Base-by-base conservation (phyloP, 179 eudicot genomes). In the Heliamphora pulchella region DNA sequence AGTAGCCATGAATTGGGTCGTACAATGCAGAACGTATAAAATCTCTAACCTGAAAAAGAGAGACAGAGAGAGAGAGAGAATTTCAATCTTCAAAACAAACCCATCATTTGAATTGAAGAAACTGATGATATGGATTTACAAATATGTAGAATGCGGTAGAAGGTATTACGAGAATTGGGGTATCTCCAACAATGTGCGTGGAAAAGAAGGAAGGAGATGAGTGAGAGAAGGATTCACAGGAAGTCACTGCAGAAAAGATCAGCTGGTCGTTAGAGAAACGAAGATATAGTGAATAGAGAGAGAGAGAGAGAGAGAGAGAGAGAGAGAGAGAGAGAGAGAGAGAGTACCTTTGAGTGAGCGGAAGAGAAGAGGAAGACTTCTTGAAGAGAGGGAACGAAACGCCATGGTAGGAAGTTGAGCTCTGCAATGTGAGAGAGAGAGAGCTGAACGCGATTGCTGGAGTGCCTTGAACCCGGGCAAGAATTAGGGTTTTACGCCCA, bases 11-110 rank as follows among this genome's bases (percentile, higher is more conserved):
- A 44, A 63, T 74, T 3, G 97, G 93, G 71, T 93, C 89, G 78
- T 95, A 95, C 15, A 95, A 86, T 74, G 98, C 97, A 39, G 91
- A 87, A 72, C 91, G 92, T 70, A 93, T 84, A 86, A 91, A 95
- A 88, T 95, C 97, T 47, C 98, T 89, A 71, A 93, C 97, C 98
- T 94, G 83, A 78, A 41, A 17, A 18, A 5, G 5, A 6, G 9
- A 41, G 53, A 20, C 41, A 51, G 46, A 17, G 20, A 5, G 5
- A 6, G 47, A 72, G 22, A 22, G 9, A 41, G 53, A 20, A 54
- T 31, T 31, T 31, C 31, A 31, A 51, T 46, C 47, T 11, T 14
- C 48, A 39, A 31, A 61, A 57, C 9, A 53, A n/a, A 18, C 41
- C 5, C 7, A 41, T 50, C 14, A 14, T n/a, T 50, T 69, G 74